phyloP scores from a whole-genome alignment of 371 early-diverging fungal species.

The Apophysomyces trapeziformis region DNA sequence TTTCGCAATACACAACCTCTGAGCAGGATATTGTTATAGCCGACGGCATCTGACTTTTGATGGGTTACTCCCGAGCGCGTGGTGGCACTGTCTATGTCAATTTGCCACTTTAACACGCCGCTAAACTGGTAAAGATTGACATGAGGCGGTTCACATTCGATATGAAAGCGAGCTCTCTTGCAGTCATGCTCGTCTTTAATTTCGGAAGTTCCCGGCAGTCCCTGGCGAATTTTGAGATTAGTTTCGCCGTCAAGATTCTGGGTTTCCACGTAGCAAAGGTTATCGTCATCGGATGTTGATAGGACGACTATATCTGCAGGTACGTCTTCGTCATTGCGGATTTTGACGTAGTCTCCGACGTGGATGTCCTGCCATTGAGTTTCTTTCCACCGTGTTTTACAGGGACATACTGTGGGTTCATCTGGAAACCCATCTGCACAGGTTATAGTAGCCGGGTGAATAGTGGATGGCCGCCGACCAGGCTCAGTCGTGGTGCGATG shows the following conservation, averaged over 20 bases:
- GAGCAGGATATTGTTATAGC: conserved; percentile 84
- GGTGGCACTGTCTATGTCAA: conserved; percentile 30
- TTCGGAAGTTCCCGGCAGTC: conserved; percentile 43
- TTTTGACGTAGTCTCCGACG: conserved; percentile 90
- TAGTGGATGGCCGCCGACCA: conserved; percentile 30
- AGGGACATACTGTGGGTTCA: conserved; percentile 29
- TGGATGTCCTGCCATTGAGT: conserved; percentile 82
- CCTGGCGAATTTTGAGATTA: conserved; percentile 73
- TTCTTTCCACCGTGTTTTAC: conserved; percentile 45
- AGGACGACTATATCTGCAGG: conserved; percentile 87
- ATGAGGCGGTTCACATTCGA: conserved; percentile 84
- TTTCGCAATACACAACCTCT: conserved; percentile 93
- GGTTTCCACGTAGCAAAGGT: conserved; percentile 80
- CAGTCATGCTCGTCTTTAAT: conserved; percentile 53
- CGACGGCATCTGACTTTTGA: conserved; percentile 69
- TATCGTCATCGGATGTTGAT: conserved; percentile 65
- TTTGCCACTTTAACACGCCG: conserved; percentile 64
- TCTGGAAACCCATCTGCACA: conserved; percentile 33
- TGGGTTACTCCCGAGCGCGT: conserved; percentile 36
- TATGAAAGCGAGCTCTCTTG: conserved; percentile 57
- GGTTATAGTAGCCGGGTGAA: conserved; percentile 26
- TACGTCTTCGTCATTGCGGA: conserved; percentile 87
- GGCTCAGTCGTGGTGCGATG: conserved; percentile 33
- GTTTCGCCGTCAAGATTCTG: conserved; percentile 89
- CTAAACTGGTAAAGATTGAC: conserved; percentile 77